Evolutionary conservation across 2,329 filamentous ascomycete species (phyloP), one percentile per base, ranked within the genome.

Genomic region (Orbilia ellipsospora): DNA sequence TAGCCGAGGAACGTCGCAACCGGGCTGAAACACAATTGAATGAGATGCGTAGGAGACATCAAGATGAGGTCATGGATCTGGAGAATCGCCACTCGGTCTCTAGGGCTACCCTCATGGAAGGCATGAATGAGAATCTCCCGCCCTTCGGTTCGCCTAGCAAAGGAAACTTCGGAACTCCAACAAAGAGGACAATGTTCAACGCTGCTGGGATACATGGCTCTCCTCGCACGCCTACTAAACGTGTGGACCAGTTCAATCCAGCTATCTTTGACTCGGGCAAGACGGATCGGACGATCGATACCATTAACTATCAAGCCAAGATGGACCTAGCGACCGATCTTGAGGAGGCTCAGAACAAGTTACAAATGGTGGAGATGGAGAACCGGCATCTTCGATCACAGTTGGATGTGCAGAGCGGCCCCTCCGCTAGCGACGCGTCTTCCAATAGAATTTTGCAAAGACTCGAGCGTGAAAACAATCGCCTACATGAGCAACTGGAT

Each of bases 361-460:
- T 98, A 61, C 94, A 98, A 81, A 88, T 98, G 81, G 90, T 91
- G 3, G 91, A 97, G 82, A 97, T 98, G 92, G 92, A 96, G 79
- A 97, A 97, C 82, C 90, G 92, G 40, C 94, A 98, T 80, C 88
- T 98, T 4, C 92, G 97, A 81, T 93, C 89, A 80, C 93, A 97
- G 81, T 84, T 97, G 50, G 91, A 94, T 45, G 44, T 20, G 15
- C 60, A 69, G n/a, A 68, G 56, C 7, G 64, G 59, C 1, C 66
- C 42, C n/a, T 36, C 48, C 55, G 89, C 88, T 2, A 83, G 83
- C 4, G 90, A 95, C 52, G 94, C 90, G 78, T 92, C 92, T 0
- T 94, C 92, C 1, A 82, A 91, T 56, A 88, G 90, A 65, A 90
- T 95, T 15, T 90, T 97, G 80, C 91, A 96, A 81, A 94, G 97